Base-by-base conservation (phyloP, 345 rosid genomes). In the Orychophragmus violaceus region DNA sequence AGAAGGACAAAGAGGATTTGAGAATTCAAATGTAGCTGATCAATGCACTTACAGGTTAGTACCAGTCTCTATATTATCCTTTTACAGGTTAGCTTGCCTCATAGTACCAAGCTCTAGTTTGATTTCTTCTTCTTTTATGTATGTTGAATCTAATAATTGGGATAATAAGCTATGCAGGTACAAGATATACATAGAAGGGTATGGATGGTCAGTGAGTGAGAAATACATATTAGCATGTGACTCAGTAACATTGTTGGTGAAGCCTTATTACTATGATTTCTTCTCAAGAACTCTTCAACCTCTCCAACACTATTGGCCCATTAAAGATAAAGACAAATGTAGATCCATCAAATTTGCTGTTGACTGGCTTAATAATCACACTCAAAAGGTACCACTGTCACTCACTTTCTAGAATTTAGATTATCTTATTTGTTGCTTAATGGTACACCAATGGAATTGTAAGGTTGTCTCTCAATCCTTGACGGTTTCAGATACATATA, bases 151-250 rank as follows among this genome's bases (percentile, higher is more conserved):
- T 27, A 37, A 39, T 16, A 6, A 46, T 13, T 7, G 48, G 17
- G 46, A 19, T 39, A 11, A 5, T 50, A 46, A 13, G 25, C 3
- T 42, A 14, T 55, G 53, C 49, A 88, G 96, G 72, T 89, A 83
- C 77, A 89, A 89, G 76, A 89, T 89, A 49, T 89, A 89, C 50
- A 74, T 89, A 10, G 93, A 89, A 84, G 93, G 96, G 13, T 75
- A 70, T 18, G 96, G 82, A 1, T 75, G 78, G 78, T 75, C 78
- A 28, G 78, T 75, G 61, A 75, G 78, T 55, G 78, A 75, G 71
- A 75, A 75, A 32, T 75, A 75, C 62, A 75, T 69, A 62, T 58
- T 75, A 32, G 74, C 78, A 41, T 75, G 78, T 24, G 78, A 75
- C 66, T 75, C 78, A 3, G 78, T 75, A 5, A 46, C 75, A 9